Evolutionary conservation across 2,329 filamentous ascomycete genomes (phyloP).

Genomic region (Ophiostoma fasciatum): DNA sequence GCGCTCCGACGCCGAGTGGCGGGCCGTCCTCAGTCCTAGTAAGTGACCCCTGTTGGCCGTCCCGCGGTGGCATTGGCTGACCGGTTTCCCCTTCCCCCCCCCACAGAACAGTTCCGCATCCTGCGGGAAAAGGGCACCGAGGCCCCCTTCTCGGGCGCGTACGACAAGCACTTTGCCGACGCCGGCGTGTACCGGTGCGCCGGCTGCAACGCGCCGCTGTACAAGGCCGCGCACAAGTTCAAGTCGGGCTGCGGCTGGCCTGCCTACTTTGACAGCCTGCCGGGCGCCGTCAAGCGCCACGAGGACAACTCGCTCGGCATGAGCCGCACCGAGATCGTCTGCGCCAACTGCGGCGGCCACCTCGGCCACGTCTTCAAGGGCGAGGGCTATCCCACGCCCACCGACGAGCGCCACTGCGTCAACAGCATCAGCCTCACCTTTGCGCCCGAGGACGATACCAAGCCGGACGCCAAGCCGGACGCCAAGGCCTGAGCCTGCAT

Average conservation of each 20-base stretch:
- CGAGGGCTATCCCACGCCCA: conserved; percentile 70
- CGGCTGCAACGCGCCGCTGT: conserved; percentile 74
- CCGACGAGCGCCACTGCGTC: conserved; percentile 93
- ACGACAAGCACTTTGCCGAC: conserved; percentile 69
- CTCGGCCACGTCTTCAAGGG: conserved; percentile 86
- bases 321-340: conserved; percentile 83
- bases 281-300: conserved; percentile 74
- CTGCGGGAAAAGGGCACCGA: conserved; percentile 90
- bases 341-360: conserved; percentile 85
- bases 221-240: conserved; percentile 91
- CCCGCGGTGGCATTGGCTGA: not conserved
- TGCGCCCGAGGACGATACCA: conserved; percentile 43
- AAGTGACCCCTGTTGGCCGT: conserved; percentile 10
- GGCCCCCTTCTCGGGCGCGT: conserved; percentile 61
- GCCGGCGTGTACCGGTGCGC: conserved; percentile 76
- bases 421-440: conserved; percentile 89
- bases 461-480: no score
- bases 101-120: conserved; percentile 85
- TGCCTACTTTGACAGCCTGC: conserved; percentile 91
- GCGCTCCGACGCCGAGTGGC: conserved; percentile 76
- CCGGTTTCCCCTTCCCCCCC: not conserved
- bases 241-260: conserved; percentile 95
- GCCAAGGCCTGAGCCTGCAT: not conserved
- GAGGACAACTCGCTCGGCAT: conserved; percentile 68
- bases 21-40: conserved; percentile 56